These are phyloP conservation scores for Aphanomyces cochlioides DNA, from an alignment of 352 stramenopile species.

Conservation along the genomic window DNA sequence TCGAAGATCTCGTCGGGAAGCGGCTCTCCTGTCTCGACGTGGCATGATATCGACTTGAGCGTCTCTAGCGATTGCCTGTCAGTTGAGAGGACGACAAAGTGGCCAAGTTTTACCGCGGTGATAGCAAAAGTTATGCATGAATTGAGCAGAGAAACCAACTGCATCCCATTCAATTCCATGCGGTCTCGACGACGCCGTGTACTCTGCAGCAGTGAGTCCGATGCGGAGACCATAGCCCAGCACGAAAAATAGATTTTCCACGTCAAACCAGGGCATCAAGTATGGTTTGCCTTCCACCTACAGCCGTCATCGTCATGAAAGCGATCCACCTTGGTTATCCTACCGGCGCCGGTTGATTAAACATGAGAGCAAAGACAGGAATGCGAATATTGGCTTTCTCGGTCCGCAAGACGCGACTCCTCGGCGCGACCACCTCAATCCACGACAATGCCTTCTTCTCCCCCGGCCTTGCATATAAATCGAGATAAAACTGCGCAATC, in stretches of 20 bases:
- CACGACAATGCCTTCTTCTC: conserved; percentile 97
- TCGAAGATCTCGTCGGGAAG: conserved; percentile 93
- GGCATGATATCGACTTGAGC: conserved; percentile 52
- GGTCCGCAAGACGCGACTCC: conserved; percentile 84
- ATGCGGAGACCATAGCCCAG: conserved; percentile 97
- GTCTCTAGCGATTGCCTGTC: background rate
- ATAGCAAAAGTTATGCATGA: conserved; percentile 99
- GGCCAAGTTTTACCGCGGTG: conserved; percentile 48
- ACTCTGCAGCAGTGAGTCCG: conserved; percentile 95
- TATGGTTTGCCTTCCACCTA: conserved; percentile 82
- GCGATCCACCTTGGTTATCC: no score
- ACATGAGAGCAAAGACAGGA: conserved; percentile 97
- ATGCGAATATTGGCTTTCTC: conserved; percentile 58
- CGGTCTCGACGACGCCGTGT: conserved; percentile 94
- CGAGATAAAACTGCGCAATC: conserved; percentile 96
- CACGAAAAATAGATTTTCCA: conserved; percentile 95
- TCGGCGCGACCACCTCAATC: conserved; percentile 95
- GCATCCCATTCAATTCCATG: conserved; percentile 98
- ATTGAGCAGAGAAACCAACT: conserved; percentile 96
- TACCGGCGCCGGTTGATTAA: conserved; percentile 91
- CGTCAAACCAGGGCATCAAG: conserved; percentile 97
- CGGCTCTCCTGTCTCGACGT: conserved; percentile 85
- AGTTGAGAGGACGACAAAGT: background rate
- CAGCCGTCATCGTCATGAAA: background rate
- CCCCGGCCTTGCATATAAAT: conserved; percentile 94